Evolutionary conservation across 2,329 filamentous ascomycete genomes (phyloP).

Genomic region (Phaeosphaeriaceae sp.): DNA sequence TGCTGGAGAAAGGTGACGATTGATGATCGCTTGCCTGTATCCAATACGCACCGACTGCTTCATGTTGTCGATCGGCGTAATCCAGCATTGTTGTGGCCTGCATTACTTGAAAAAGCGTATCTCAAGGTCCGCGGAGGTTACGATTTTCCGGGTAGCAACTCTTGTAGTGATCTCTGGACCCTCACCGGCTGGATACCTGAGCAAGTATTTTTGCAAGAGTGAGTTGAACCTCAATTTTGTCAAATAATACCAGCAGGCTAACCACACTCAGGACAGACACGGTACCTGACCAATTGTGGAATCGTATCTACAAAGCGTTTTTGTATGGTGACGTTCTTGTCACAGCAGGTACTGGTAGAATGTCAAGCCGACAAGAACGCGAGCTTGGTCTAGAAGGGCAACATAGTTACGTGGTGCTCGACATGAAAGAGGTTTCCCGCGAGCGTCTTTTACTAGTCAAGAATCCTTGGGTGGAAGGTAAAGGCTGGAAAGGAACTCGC

Average conservation of each 20-base stretch:
- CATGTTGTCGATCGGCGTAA: slow-evolving; percentile 89
- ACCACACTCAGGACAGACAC: slow-evolving; percentile 69
- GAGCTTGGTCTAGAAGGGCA: slow-evolving; percentile 83
- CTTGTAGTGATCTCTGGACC: slow-evolving; percentile 91
- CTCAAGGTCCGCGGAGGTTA: slow-evolving; percentile 94
- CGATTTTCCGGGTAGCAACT: slow-evolving; percentile 97
- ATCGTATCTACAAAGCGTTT: slow-evolving; percentile 75
- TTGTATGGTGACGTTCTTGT: slow-evolving; percentile 80
- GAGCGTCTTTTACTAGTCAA: slow-evolving; percentile 81
- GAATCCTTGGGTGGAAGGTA: slow-evolving; percentile 92
- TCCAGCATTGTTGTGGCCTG: slow-evolving; percentile 84
- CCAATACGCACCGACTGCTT: slow-evolving; percentile 74
- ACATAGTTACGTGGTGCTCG: slow-evolving; percentile 92
- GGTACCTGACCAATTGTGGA: slow-evolving; percentile 78
- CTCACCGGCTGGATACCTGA: slow-evolving; percentile 97
- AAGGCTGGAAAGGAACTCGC: slow-evolving; percentile 69
- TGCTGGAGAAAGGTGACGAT: slow-evolving; percentile 86
- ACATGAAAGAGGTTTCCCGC: slow-evolving; percentile 70
- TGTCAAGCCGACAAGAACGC: slow-evolving; percentile 77
- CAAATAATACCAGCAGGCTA: slow-evolving; percentile 5
- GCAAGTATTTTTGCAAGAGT: slow-evolving; percentile 87
- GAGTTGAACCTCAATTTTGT: slow-evolving; percentile 18
- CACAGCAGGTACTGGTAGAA: slow-evolving; percentile 86
- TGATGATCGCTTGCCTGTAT: slow-evolving; percentile 84
- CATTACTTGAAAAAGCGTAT: slow-evolving; percentile 93